Evolutionary conservation across 768 basidiomycete genomes (phyloP).

Genomic region (Pleurotus pulmonarius): DNA sequence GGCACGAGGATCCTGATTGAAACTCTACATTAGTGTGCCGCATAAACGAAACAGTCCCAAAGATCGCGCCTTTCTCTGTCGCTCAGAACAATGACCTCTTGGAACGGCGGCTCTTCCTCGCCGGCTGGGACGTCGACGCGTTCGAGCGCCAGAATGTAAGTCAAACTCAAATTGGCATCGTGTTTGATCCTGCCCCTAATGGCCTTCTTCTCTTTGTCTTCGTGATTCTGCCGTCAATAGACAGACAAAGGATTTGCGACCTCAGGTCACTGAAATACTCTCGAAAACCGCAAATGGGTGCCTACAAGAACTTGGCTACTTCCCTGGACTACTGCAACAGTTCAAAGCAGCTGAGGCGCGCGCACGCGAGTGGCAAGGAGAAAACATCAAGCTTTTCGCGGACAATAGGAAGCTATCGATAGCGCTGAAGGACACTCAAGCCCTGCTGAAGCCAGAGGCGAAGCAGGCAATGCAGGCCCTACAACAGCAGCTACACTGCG

Average conservation of each 20-base stretch:
- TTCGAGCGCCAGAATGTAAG: neutral
- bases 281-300: slow-evolving; percentile 41
- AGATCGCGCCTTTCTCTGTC: neutral
- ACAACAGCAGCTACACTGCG: neutral
- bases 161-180: neutral
- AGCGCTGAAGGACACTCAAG: neutral
- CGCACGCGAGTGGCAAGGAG: slow-evolving; percentile 26
- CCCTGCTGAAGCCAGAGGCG: slow-evolving; percentile 18
- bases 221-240: neutral
- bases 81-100: neutral
- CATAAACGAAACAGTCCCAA: neutral
- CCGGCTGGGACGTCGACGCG: neutral
- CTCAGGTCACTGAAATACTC: slow-evolving; percentile 39
- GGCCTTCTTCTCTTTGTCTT: neutral
- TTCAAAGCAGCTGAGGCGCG: slow-evolving; percentile 30
- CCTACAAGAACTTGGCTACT: slow-evolving; percentile 44
- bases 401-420: slow-evolving; percentile 31
- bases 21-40: neutral
- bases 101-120: neutral
- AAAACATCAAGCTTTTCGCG: slow-evolving; percentile 35
- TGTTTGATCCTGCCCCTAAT: neutral
- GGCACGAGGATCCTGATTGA: neutral
- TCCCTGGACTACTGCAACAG: slow-evolving; percentile 34
- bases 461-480: neutral
- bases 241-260: slow-evolving; percentile 20